These are phyloP conservation scores for Actinomortierella wolfii DNA, from an alignment of 371 early-diverging fungal species.

Conservation along the genomic window DNA sequence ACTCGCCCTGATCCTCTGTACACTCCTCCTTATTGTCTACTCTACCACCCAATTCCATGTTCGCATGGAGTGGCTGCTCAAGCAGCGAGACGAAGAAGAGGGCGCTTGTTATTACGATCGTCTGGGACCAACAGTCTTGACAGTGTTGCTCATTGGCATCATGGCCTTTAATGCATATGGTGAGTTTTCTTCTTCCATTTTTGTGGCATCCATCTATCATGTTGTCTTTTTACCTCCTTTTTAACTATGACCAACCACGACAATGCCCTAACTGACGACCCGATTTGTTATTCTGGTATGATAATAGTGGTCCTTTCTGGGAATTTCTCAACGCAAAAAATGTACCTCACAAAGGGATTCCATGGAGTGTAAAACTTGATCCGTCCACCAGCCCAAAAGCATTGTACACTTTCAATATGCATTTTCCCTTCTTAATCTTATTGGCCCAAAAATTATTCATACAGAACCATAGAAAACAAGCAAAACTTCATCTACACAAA, in stretches of 20 bases:
- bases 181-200: neutral
- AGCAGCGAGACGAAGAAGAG: conserved; percentile 13
- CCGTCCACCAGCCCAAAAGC: no score
- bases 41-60: conserved; percentile 15
- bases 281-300: neutral
- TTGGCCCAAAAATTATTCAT: conserved; percentile 2
- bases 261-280: neutral
- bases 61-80: conserved; percentile 32
- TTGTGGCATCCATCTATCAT: neutral
- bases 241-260: neutral
- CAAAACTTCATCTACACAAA: no score
- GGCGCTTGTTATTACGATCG: conserved; percentile 14
- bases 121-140: conserved; percentile 9
- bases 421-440: neutral
- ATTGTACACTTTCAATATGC: no score
- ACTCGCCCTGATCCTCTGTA: conserved; percentile 10
- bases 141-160: conserved; percentile 1
- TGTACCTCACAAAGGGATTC: neutral
- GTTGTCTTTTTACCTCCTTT: neutral
- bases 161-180: conserved; percentile 8
- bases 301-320: neutral
- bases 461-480: no score
- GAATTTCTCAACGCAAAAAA: neutral
- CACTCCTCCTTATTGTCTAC: conserved; percentile 16
- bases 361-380: no score